phyloP scores from a whole-genome alignment of 768 basidiomycete genomes.

The Cystobasidium ongulense region DNA sequence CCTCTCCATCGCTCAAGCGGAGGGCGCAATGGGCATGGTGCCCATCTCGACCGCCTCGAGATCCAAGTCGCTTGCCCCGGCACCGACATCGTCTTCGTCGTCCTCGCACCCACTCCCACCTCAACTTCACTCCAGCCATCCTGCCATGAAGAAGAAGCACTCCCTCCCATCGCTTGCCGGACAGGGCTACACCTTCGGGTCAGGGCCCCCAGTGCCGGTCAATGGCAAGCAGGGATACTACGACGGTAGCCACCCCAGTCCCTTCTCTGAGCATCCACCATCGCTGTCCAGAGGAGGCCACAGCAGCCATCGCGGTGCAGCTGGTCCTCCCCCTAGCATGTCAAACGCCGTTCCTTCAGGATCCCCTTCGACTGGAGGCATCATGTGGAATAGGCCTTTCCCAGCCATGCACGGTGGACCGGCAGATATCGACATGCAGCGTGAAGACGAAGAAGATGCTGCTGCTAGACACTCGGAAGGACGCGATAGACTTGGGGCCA shows the following conservation, averaged over 20 bases:
- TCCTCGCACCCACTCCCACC: background rate
- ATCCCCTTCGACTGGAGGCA: constrained; percentile 9
- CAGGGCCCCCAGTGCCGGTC: background rate
- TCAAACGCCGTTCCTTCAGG: background rate
- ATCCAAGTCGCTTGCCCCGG: constrained; percentile 12
- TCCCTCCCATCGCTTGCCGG: constrained; percentile 35
- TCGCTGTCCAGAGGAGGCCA: background rate
- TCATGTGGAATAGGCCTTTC: constrained; percentile 26
- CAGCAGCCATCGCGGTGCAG: background rate
- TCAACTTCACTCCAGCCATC: background rate
- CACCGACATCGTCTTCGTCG: background rate
- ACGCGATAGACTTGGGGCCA: constrained; percentile 6
- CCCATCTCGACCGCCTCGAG: constrained; percentile 7
- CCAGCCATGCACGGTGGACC: background rate
- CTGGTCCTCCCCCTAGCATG: no score
- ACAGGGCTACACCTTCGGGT: constrained; percentile 40
- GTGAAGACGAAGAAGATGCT: constrained; percentile 4
- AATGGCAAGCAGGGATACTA: constrained; percentile 1
- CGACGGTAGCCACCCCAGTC: constrained; percentile 10
- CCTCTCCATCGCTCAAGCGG: constrained; percentile 47
- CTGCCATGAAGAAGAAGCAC: constrained; percentile 27
- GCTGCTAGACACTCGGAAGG: background rate
- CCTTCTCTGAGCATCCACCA: constrained; percentile 35
- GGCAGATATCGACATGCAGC: background rate
- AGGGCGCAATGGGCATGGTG: background rate